Percentiles rank a stretch among this genome's conserved stretches.
Evolutionary conservation across 108 stramenopile genomes (phyloP).

Genomic region (Nitzschia sp.): DNA sequence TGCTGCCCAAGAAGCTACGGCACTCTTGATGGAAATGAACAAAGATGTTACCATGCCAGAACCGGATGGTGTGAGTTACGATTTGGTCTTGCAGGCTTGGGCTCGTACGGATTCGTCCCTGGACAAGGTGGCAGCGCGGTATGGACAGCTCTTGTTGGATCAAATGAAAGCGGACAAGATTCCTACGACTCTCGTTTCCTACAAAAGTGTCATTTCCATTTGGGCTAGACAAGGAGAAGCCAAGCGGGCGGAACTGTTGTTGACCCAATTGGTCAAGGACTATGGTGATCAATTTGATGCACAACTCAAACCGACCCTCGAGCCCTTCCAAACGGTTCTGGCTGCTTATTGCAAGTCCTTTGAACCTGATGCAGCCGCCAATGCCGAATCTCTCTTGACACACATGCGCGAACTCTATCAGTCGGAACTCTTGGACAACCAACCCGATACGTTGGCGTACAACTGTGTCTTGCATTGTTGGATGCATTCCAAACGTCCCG

Average conservation of each 20-base stretch:
- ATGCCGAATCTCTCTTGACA: conserved; percentile 32
- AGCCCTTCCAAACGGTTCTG: conserved; percentile 34
- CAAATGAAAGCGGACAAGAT: conserved; percentile 26
- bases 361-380: conserved; percentile 29
- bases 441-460: conserved; percentile 26
- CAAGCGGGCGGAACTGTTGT: conserved; percentile 18
- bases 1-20: conserved; percentile 39
- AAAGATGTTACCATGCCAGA: conserved; percentile 10
- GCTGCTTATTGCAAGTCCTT: conserved; percentile 29
- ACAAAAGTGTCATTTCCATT: conserved; percentile 24
- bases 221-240: conserved; percentile 29
- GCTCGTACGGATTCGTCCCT: not conserved
- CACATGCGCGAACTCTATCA: conserved; percentile 35
- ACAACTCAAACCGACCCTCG: conserved; percentile 29
- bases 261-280: conserved; percentile 25
- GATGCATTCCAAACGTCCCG: conserved; percentile 14
- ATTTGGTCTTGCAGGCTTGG: conserved; percentile 37
- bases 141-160: conserved; percentile 16
- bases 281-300: conserved; percentile 35
- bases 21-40: conserved; percentile 26
- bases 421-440: conserved; percentile 8
- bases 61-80: conserved; percentile 49
- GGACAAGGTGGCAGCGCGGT: too few relatives aligned
- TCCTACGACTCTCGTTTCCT: conserved; percentile 18
- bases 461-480: conserved; percentile 34